phyloP scores from a whole-genome alignment of 768 basidiomycete species.

The Leccinum arenicola region DNA sequence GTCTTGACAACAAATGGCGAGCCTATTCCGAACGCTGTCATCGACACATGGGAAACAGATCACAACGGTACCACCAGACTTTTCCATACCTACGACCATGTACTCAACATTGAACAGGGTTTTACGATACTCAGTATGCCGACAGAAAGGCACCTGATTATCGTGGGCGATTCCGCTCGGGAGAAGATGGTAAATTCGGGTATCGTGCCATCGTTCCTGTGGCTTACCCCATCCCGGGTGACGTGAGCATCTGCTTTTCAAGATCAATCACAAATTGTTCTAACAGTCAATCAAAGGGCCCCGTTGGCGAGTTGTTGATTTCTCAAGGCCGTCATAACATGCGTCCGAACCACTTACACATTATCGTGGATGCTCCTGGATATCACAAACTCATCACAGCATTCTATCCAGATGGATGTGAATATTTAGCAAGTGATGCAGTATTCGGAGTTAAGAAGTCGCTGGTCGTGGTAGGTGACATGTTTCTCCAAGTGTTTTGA shows the following conservation, averaged over 20 bases:
- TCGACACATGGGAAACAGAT: constrained; percentile 88
- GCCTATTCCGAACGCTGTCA: constrained; percentile 61
- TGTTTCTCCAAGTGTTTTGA: background rate
- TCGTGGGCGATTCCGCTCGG: constrained; percentile 59
- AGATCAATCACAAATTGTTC: constrained; percentile 1
- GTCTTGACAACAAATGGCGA: constrained; percentile 57
- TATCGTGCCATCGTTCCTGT: constrained; percentile 71
- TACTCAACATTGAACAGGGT: constrained; percentile 11
- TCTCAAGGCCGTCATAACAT: constrained; percentile 65
- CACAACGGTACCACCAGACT: constrained; percentile 40
- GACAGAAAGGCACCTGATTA: constrained; percentile 62
- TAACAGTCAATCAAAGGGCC: constrained; percentile 43
- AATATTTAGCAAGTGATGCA: constrained; percentile 63
- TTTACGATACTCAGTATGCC: constrained; percentile 53
- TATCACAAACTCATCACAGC: constrained; percentile 73
- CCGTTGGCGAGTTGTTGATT: constrained; percentile 62
- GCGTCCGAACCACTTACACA: constrained; percentile 79
- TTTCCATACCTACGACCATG: constrained; percentile 6
- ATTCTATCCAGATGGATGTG: constrained; percentile 69
- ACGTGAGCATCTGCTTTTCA: constrained; percentile 37
- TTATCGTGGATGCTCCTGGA: constrained; percentile 68
- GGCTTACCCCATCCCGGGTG: constrained; percentile 73
- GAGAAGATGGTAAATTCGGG: constrained; percentile 60
- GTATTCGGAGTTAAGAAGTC: constrained; percentile 84
- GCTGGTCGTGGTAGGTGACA: constrained; percentile 63